Percentiles rank a stretch among this genome's conserved stretches.
phyloP scores from a whole-genome alignment of 1,139 yeast species.

The Diutina sp. region DNA sequence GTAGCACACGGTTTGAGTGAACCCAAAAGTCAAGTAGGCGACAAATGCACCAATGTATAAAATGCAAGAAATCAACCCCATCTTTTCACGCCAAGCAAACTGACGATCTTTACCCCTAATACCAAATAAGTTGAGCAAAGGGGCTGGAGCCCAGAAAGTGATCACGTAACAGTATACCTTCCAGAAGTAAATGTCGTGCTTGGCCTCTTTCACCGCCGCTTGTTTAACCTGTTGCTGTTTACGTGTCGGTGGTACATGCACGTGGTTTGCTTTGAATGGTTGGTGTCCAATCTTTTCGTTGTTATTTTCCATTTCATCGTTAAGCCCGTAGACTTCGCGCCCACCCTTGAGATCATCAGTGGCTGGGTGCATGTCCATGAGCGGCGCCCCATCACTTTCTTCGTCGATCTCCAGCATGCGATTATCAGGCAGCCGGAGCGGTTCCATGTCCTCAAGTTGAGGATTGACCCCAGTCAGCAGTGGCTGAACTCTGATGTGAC shows the following conservation, averaged over 20 bases:
- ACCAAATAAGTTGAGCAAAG: slow-evolving; percentile 61
- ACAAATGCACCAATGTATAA: slow-evolving; percentile 63
- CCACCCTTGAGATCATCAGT: slow-evolving; percentile 19
- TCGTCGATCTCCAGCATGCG: slow-evolving; percentile 6
- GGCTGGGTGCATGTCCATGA: slow-evolving; percentile 17
- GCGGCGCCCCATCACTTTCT: slow-evolving; percentile 32
- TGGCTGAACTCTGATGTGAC: slow-evolving; percentile 53
- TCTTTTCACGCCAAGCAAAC: slow-evolving; percentile 95
- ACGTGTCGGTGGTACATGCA: slow-evolving; percentile 5
- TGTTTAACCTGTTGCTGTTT: slow-evolving; percentile 4
- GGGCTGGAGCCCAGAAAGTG: slow-evolving; percentile 89
- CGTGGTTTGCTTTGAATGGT: background rate
- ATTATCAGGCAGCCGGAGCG: background rate
- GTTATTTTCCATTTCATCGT: slow-evolving; percentile 34
- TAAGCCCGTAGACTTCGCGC: slow-evolving; percentile 44
- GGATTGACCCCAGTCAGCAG: slow-evolving; percentile 72
- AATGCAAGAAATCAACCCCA: slow-evolving; percentile 71
- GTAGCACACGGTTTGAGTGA: slow-evolving; percentile 76
- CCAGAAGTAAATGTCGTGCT: slow-evolving; percentile 49
- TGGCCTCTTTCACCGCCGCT: slow-evolving; percentile 5
- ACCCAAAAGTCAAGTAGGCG: slow-evolving; percentile 85
- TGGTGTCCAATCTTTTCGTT: background rate
- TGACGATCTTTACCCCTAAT: slow-evolving; percentile 71
- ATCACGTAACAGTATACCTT: slow-evolving; percentile 62
- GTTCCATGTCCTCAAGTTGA: background rate